Evolutionary conservation across 176 grass and related monocot genomes (phyloP).

Genomic region (Tuctoria greenei): DNA sequence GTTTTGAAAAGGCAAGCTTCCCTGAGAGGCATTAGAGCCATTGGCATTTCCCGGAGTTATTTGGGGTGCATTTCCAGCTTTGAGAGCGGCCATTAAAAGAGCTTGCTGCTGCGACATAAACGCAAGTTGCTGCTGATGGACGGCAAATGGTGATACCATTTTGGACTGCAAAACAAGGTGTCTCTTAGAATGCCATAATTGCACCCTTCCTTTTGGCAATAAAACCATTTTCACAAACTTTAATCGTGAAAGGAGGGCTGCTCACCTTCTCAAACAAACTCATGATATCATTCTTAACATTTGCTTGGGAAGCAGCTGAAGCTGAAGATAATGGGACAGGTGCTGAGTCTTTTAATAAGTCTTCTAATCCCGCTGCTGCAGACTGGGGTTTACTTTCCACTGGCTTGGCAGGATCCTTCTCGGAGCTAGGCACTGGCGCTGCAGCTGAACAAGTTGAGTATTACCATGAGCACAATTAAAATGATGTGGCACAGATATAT

Average conservation of each 20-base stretch:
- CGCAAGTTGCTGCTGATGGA: constrained; percentile 91
- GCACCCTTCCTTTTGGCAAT: background rate
- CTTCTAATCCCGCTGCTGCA: constrained; percentile 61
- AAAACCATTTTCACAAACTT: constrained; percentile 14
- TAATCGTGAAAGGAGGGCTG: background rate
- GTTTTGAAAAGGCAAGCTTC: constrained; percentile 52
- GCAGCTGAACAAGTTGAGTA: constrained; percentile 66
- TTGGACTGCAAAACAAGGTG: constrained; percentile 63
- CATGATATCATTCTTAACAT: constrained; percentile 88
- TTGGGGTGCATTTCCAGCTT: constrained; percentile 62
- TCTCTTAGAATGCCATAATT: constrained; percentile 32
- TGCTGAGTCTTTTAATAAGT: constrained; percentile 89
- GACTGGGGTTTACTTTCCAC: constrained; percentile 60
- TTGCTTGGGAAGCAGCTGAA: constrained; percentile 50
- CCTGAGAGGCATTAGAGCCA: constrained; percentile 40
- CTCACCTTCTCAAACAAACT: constrained; percentile 99
- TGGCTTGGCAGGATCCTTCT: constrained; percentile 60
- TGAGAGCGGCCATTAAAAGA: constrained; percentile 79
- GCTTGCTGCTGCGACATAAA: constrained; percentile 94
- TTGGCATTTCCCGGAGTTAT: constrained; percentile 44
- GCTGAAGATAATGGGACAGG: constrained; percentile 55
- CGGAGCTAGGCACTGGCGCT: constrained; percentile 49
- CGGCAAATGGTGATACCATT: constrained; percentile 79
- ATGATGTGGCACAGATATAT: constrained; percentile 14
- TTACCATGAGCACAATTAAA: constrained; percentile 22